phyloP scores from a whole-genome alignment of 202 grass and related monocot genomes.

The Brachypodium distachyon region DNA sequence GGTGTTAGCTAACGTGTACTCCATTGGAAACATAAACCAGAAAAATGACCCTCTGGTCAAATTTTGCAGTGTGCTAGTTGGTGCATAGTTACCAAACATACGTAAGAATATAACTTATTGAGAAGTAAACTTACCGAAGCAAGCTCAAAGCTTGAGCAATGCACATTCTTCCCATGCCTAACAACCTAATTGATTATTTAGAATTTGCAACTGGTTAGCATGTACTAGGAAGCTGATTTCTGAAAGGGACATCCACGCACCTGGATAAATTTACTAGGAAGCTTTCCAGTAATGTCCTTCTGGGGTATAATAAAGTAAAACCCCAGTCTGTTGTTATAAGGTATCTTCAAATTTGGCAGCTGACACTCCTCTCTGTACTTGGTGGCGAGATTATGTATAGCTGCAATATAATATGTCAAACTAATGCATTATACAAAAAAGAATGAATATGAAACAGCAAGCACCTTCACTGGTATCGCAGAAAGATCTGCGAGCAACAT shows the following conservation, averaged over 20 bases:
- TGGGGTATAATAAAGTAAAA: conserved; percentile 96
- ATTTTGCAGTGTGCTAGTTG: background rate
- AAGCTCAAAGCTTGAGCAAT: conserved; percentile 97
- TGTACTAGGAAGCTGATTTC: conserved; percentile 23
- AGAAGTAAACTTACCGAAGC: conserved; percentile 69
- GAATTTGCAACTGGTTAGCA: conserved; percentile 17
- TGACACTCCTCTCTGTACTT: conserved; percentile 81
- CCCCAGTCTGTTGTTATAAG: conserved; percentile 75
- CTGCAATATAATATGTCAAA: conserved; percentile 39
- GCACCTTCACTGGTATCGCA: conserved; percentile 90
- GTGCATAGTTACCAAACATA: background rate
- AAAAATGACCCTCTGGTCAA: background rate
- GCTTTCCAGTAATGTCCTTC: conserved; percentile 70
- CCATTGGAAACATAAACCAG: background rate
- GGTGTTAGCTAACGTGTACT: conserved; percentile 5
- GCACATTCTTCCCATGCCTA: conserved; percentile 91
- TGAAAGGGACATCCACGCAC: conserved; percentile 31
- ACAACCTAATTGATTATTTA: conserved; percentile 57
- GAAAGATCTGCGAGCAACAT: conserved; percentile 82
- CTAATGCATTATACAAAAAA: background rate
- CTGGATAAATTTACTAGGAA: conserved; percentile 93
- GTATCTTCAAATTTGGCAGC: conserved; percentile 87
- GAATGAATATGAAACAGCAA: background rate
- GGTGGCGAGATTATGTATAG: conserved; percentile 71
- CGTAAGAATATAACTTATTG: background rate